These are phyloP conservation scores for Cyberlindnera amylophila DNA, from an alignment of 805 yeast species.

Conservation along the genomic window DNA sequence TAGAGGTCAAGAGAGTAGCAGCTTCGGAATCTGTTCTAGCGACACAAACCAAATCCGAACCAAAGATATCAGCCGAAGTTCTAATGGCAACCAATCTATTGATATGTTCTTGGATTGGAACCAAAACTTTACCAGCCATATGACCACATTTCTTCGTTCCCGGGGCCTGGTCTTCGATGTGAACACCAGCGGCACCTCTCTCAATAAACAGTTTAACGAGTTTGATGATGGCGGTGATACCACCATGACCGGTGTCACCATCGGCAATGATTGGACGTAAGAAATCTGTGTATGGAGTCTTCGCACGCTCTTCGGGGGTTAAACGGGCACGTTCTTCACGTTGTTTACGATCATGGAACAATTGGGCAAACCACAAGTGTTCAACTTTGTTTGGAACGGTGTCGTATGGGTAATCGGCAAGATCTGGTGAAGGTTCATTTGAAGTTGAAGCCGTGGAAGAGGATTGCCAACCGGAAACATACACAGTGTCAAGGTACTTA, in stretches of 20 bases:
- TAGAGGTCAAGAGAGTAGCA: constrained; percentile 89
- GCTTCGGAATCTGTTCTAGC: constrained; percentile 98
- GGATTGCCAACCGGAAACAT: constrained; percentile 98
- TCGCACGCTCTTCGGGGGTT: constrained; percentile 61
- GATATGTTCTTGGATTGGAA: constrained; percentile 96
- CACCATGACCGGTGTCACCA: constrained; percentile 99
- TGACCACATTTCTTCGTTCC: constrained; percentile 99
- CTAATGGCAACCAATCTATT: constrained; percentile 91
- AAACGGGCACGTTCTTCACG: constrained; percentile 57
- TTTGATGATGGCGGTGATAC: constrained; percentile 93
- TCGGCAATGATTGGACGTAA: constrained; percentile 94
- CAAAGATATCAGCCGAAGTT: constrained; percentile 91
- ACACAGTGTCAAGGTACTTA: constrained; percentile 85
- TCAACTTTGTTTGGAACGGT: constrained; percentile 98
- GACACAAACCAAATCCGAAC: constrained; percentile 78
- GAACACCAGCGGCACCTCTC: constrained; percentile 98
- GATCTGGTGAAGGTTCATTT: constrained; percentile 96
- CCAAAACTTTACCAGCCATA: constrained; percentile 98
- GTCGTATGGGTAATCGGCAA: constrained; percentile 98
- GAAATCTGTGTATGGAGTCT: constrained; percentile 76
- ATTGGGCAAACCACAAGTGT: constrained; percentile 93
- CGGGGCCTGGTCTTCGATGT: constrained; percentile 98
- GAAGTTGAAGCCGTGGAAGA: constrained; percentile 97
- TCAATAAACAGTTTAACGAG: constrained; percentile 94
- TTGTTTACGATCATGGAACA: constrained; percentile 96